Evolutionary conservation across 2,329 filamentous ascomycete genomes (phyloP).

Genomic region (Beauveria medogensis): DNA sequence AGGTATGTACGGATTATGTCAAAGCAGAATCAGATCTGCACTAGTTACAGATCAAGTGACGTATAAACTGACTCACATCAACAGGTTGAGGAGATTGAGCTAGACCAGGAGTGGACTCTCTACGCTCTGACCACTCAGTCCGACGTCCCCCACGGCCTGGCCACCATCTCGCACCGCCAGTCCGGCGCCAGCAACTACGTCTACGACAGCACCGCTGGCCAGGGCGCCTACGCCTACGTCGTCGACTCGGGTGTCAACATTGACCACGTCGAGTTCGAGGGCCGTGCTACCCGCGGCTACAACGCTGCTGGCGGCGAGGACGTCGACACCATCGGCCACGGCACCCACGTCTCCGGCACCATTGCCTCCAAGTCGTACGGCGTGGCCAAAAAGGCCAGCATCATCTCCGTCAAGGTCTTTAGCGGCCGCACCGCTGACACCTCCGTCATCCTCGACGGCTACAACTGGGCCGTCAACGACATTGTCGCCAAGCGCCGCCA

Average conservation of each 20-base stretch:
- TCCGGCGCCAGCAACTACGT: slow-evolving; percentile 20
- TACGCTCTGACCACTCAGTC: slow-evolving; percentile 27
- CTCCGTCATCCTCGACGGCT: slow-evolving; percentile 36
- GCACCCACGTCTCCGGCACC: slow-evolving; percentile 56
- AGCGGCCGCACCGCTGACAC: slow-evolving; percentile 38
- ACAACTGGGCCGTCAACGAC: slow-evolving; percentile 11
- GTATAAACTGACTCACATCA: background rate
- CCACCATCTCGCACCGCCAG: slow-evolving; percentile 34
- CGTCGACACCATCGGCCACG: slow-evolving; percentile 46
- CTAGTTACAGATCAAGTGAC: background rate
- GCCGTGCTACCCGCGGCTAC: slow-evolving; percentile 34
- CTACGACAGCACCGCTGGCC: slow-evolving; percentile 41
- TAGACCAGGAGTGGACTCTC: slow-evolving; percentile 19
- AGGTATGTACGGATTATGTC: slow-evolving; percentile 34
- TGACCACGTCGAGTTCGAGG: slow-evolving; percentile 48
- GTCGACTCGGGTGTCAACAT: slow-evolving; percentile 57
- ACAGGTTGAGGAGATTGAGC: slow-evolving; percentile 27
- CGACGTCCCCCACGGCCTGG: slow-evolving; percentile 35
- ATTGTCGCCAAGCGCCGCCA: slow-evolving; percentile 17
- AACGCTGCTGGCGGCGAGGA: slow-evolving; percentile 41
- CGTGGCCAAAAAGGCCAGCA: slow-evolving; percentile 48
- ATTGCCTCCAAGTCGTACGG: slow-evolving; percentile 53
- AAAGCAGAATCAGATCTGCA: background rate
- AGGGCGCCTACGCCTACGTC: slow-evolving; percentile 53
- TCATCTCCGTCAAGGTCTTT: slow-evolving; percentile 56